Base-by-base conservation (phyloP, 2,329 filamentous ascomycete species). In the Dactylellina haptotyla region DNA sequence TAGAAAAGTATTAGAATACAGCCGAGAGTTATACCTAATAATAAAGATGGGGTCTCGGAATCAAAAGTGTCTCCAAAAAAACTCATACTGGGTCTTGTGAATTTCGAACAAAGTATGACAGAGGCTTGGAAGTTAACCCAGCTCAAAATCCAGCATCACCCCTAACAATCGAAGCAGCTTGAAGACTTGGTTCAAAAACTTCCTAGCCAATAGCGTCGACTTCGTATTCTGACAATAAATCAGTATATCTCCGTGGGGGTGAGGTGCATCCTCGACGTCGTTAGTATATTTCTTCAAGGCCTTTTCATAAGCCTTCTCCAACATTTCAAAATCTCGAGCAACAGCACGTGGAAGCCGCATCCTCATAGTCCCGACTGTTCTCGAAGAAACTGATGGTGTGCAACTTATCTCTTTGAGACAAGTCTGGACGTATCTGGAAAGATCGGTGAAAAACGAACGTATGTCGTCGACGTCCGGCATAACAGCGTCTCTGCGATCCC, bases 181-280 rank as follows among this genome's bases (percentile, higher is more conserved):
- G 5, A 53, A 16, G 5, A 65, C 39, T 6, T 72, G 58, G 14
- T 34, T 43, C 51, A 72, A 46, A 34, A 59, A 72, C 37, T 48
- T 58, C 67, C 58, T 59, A 51, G 43, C 67, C 3, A 51, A 28
- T 10, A 53, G 14, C 23, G 51, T 43, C 4, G 18, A 16, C 46
- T 48, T 72, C 0, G 34, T 54, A 1, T 43, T 37, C 34, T 72
- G 67, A 16, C 54, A 72, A 46, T 72, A 72, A 4, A 72, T 51
- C 1, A 72, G 37, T 3, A 72, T 25, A 28, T 72, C 67, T 0
- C 67, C 59, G 48, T 61, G 67, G 1, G 67, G 67, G 9, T n/a
- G 25, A 2, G 14, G 34, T 2, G 18, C 51, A 6, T 53, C 30
- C 10, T 28, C 23, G 1, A 72, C 67, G 14, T 41, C 16, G 8